Evolutionary conservation across 768 basidiomycete species (phyloP).

Genomic region (Tulasnella sp.): DNA sequence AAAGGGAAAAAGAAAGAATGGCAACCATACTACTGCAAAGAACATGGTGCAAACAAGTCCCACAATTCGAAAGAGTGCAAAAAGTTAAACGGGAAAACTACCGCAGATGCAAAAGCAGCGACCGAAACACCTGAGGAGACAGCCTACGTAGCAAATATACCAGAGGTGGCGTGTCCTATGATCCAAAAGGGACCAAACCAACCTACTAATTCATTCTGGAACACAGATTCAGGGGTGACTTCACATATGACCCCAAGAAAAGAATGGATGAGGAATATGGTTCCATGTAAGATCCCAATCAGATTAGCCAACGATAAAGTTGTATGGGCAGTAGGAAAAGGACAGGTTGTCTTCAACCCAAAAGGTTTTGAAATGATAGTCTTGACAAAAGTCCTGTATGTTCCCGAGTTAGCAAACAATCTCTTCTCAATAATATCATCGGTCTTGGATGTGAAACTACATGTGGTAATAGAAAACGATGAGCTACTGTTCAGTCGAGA

Average conservation of each 20-base stretch:
- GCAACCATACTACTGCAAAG: not conserved
- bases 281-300: not conserved
- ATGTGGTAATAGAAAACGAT: not conserved
- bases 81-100: not conserved
- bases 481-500: not conserved
- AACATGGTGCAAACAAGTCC: not conserved
- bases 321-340: not conserved
- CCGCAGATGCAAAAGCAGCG: not conserved
- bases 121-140: not conserved
- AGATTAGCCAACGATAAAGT: not conserved
- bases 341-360: not conserved
- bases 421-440: not conserved
- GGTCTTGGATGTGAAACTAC: not conserved
- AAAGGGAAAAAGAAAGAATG: not conserved
- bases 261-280: constrained; percentile 12
- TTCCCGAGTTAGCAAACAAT: not conserved
- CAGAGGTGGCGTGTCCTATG: not conserved
- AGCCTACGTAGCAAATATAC: not conserved
- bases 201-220: not conserved
- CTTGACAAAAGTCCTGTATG: not conserved
- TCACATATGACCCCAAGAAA: not conserved
- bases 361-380: not conserved
- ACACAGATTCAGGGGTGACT: constrained; percentile 3
- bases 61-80: not conserved
- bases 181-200: not conserved